Evolutionary conservation across 139 green algal species (phyloP), one percentile per base, ranked within the genome.

Genomic region (Closterium sp.): DNA sequence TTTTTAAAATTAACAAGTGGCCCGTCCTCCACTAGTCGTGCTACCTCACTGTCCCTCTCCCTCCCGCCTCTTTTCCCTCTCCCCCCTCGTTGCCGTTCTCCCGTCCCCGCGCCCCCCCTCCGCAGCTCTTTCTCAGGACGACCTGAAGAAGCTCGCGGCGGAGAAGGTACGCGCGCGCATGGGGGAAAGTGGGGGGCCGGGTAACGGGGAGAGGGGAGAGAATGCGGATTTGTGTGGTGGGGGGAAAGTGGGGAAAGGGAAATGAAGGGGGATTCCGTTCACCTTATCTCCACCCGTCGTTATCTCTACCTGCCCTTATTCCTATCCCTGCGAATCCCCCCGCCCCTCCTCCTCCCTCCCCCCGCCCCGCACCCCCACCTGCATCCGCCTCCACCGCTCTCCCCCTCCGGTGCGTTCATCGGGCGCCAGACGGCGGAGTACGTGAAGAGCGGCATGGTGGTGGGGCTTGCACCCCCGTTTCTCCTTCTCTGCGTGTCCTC

Each of bases 401-500:
- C 23, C 25, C 69, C 21, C 21, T 25, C 21, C 23, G 23, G 23
- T 84, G 69, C 21, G 23, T n/a, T n/a, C n/a, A n/a, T n/a, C n/a
- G n/a, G 43, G 12, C 9, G 84, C 84, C 91, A 94, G 92, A 90
- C 90, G n/a, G 92, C 93, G 25, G 98, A 99, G 30, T 99, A 99
- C 93, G 98, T 99, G 23, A 97, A 98, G 95, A 98, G 95, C 92
- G 97, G 97, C 92, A 99, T 99, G 97, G 96, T 98, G 21, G 90
- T 99, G 8, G 98, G 98, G 87, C 95, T 99, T 34, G 98, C 98
- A 88, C 99, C 98, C 7, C 98, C 98, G 88, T 99, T 97, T 32
- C 99, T 98, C 23, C 97, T 10, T 10, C 38, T 66, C 38, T 66
- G 9, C 38, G 38, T 8, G 38, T 12, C 38, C 38, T 10, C 38